Evolutionary conservation across 2,329 filamentous ascomycete species (phyloP), one percentile per base, ranked within the genome.

Genomic region (Scytalidium sp.): DNA sequence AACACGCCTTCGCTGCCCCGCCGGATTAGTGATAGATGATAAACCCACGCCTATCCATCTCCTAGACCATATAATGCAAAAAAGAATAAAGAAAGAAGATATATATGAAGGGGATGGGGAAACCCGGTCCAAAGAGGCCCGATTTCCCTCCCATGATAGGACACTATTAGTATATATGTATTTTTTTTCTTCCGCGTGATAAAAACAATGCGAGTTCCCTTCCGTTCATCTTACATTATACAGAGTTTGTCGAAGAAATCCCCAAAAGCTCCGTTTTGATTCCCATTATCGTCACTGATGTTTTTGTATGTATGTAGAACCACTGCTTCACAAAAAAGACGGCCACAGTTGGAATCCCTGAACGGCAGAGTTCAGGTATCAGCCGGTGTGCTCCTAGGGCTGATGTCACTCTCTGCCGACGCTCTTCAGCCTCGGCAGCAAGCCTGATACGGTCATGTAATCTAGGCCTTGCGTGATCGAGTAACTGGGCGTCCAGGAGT

Each of bases 381-480:
- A 36, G 32, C 17, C 32, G 6, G 32, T 15, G 13, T 5, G 15
- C 13, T 36, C 32, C 13, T 5, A 15, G 5, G 32, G 32, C 15
- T 15, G 5, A 36, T 36, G 8, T 15, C 32, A n/a, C 13, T 36
- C 32, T n/a, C 8, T 10, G 17, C 32, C 5, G 13, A 8, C 25
- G 13, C 25, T 36, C 32, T n/a, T 15, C 32, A 36, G 15, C 32
- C 32, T 36, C 13, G 8, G 11, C 17, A 10, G 32, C 32, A n/a
- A 36, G 32, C 4, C 32, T 15, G 2, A 41, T 13, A 10, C 20
- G 19, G 13, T 4, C 22, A 50, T 50, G 7, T n/a, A 23, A 19
- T 20, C 22, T 66, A 67, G 47, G 64, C 64, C 58, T 67, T 67
- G 54, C 64, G 64, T 29, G 64, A 67, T 52, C 64, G 56, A 32